A percentile compares a stretch with the other conserved stretches of the same genome.
Evolutionary conservation across 139 green algal genomes (phyloP).

Genomic region (Chlamydomonas asymmetrica): DNA sequence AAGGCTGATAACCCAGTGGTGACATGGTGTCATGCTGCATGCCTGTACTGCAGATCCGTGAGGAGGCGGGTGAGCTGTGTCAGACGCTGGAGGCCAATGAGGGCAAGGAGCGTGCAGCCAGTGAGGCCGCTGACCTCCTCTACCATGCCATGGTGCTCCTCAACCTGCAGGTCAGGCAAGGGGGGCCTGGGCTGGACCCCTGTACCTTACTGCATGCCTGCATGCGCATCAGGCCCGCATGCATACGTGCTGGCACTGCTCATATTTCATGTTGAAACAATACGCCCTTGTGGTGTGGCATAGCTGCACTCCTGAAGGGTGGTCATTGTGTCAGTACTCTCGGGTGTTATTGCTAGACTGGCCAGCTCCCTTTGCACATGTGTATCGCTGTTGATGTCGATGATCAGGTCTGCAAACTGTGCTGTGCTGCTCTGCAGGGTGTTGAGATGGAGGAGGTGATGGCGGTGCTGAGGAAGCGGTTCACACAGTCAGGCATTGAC

Average conservation of each 20-base stretch:
- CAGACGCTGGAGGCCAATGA: slow-evolving; percentile 85
- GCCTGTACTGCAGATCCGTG: slow-evolving; percentile 49
- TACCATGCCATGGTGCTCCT: slow-evolving; percentile 97
- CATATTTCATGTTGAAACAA: too few relatives aligned
- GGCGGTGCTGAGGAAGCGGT: slow-evolving; percentile 72
- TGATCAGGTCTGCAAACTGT: too few relatives aligned
- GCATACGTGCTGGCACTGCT: too few relatives aligned
- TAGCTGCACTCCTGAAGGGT: too few relatives aligned
- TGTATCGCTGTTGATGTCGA: too few relatives aligned
- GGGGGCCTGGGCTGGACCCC: background rate
- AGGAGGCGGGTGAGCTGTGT: slow-evolving; percentile 96
- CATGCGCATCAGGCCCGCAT: too few relatives aligned
- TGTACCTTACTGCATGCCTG: too few relatives aligned
- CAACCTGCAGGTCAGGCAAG: slow-evolving; percentile 67
- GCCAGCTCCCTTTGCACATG: too few relatives aligned
- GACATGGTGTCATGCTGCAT: background rate
- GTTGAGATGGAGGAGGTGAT: slow-evolving; percentile 85
- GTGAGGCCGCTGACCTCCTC: slow-evolving; percentile 94
- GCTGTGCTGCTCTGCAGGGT: slow-evolving; percentile 58
- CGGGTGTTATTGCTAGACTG: too few relatives aligned
- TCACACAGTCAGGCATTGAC: slow-evolving; percentile 82
- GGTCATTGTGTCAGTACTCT: too few relatives aligned
- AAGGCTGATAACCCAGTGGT: background rate
- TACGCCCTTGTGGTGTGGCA: too few relatives aligned
- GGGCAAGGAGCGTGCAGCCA: slow-evolving; percentile 82